phyloP scores from a whole-genome alignment of 2,329 filamentous ascomycete species.

The Diaporthe amygdali region DNA sequence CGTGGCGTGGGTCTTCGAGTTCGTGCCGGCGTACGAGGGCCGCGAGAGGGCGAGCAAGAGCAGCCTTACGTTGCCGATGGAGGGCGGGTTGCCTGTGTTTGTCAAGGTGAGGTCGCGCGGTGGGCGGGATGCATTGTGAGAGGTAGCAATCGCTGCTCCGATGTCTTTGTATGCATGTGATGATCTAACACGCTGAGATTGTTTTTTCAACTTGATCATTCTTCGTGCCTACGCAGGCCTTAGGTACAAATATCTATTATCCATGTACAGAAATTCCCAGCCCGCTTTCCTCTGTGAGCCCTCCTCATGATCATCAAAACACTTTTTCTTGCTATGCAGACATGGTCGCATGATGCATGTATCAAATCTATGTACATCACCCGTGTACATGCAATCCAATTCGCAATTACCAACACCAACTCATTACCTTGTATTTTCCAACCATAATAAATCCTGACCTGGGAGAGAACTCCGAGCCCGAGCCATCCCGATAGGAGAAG shows the following conservation, averaged over 20 bases:
- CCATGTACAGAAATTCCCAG: neutral
- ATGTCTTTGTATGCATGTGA: no score
- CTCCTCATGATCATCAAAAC: neutral
- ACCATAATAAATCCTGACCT: neutral
- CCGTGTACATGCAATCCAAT: neutral
- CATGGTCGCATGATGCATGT: constrained; percentile 6
- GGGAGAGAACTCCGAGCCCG: neutral
- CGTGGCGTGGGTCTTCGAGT: constrained; percentile 56
- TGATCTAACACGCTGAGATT: no score
- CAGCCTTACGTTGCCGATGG: constrained; percentile 69
- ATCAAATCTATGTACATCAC: constrained; percentile 5
- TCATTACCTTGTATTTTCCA: neutral
- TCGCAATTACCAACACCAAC: neutral
- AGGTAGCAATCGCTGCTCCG: neutral
- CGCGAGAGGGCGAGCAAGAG: constrained; percentile 60
- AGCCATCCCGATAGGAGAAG: neutral
- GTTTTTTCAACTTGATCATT: no score
- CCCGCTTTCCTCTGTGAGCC: neutral
- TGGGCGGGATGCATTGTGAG: neutral
- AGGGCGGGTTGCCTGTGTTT: constrained; percentile 59
- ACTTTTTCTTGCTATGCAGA: neutral
- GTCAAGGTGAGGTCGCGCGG: constrained; percentile 34
- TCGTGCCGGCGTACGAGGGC: constrained; percentile 46
- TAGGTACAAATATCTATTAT: neutral
- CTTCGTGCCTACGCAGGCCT: neutral